Percentiles rank a stretch among this genome's conserved stretches.
These are phyloP conservation scores for Ascomycota sp. DNA, from an alignment of 2,329 filamentous ascomycete genomes.

Conservation along the genomic window DNA sequence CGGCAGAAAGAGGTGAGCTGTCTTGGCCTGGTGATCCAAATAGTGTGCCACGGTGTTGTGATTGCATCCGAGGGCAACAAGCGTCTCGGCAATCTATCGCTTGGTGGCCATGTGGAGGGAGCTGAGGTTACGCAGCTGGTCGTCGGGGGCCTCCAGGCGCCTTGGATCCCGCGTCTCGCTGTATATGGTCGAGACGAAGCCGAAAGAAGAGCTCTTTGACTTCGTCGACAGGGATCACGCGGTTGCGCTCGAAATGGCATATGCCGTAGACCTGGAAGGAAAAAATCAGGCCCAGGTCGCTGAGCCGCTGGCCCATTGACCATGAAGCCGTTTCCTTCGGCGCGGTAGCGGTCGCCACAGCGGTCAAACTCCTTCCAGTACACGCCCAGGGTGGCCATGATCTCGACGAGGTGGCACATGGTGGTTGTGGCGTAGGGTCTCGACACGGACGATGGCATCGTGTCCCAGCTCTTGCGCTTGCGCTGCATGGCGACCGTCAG, in stretches of 20 bases:
- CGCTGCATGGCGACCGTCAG: constrained; percentile 25
- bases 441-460: constrained; percentile 24
- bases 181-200: constrained; percentile 34
- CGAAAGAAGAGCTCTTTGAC: constrained; percentile 36
- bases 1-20: constrained; percentile 28
- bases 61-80: constrained; percentile 32
- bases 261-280: constrained; percentile 29
- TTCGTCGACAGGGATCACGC: constrained; percentile 30
- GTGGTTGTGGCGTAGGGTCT: constrained; percentile 32
- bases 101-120: constrained; percentile 26
- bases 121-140: constrained; percentile 20
- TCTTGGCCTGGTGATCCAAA: constrained; percentile 15
- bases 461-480: constrained; percentile 28
- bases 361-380: constrained; percentile 40
- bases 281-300: constrained; percentile 33
- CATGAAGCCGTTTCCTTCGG: constrained; percentile 33
- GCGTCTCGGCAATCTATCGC: constrained; percentile 29
- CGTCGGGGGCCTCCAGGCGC: constrained; percentile 16
- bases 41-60: constrained; percentile 27
- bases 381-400: constrained; percentile 31
- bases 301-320: constrained; percentile 23
- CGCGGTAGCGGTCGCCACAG: constrained; percentile 27
- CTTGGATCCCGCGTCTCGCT: constrained; percentile 17
- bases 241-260: constrained; percentile 24
- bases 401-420: constrained; percentile 34